phyloP scores from a whole-genome alignment of 1,284 basidiomycete genomes.

The Fomitopsis palustris region DNA sequence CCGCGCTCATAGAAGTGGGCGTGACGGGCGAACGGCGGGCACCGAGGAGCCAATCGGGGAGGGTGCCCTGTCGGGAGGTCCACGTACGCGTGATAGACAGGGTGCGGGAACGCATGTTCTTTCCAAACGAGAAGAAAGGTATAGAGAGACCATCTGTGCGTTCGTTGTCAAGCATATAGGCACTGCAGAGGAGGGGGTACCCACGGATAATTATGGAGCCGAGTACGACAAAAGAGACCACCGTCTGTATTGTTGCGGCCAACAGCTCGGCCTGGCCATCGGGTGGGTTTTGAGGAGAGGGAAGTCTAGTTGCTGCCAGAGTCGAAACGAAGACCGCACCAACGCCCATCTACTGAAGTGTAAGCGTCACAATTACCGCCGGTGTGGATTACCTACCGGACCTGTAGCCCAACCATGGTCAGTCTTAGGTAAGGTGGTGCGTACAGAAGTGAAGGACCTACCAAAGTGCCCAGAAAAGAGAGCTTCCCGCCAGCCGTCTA shows the following conservation, averaged over 20 bases:
- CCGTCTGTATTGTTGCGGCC: slow-evolving; percentile 68
- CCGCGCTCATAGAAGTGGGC: slow-evolving; percentile 1
- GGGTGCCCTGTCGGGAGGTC: slow-evolving; percentile 20
- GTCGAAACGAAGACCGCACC: slow-evolving; percentile 86
- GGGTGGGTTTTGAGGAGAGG: slow-evolving; percentile 55
- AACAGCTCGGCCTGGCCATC: slow-evolving; percentile 67
- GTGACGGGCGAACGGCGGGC: slow-evolving; percentile 29
- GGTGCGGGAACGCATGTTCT: slow-evolving; percentile 62
- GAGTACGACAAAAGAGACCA: slow-evolving; percentile 83
- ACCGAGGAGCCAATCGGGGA: slow-evolving; percentile 51
- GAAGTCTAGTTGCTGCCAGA: slow-evolving; percentile 67
- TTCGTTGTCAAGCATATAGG: not conserved
- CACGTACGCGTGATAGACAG: slow-evolving; percentile 29
- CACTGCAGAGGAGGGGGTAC: too few relatives aligned
- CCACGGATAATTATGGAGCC: slow-evolving; percentile 79
- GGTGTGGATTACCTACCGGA: slow-evolving; percentile 40
- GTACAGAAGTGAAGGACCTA: slow-evolving; percentile 20
- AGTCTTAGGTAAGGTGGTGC: not conserved
- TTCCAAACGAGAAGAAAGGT: slow-evolving; percentile 78
- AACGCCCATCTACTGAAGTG: slow-evolving; percentile 60
- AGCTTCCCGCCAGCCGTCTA: slow-evolving; percentile 75
- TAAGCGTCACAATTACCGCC: not conserved
- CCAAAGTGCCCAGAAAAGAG: slow-evolving; percentile 88
- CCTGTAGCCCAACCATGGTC: slow-evolving; percentile 31
- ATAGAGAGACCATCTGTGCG: slow-evolving; percentile 80